A percentile compares a stretch with the other conserved stretches of the same genome.
phyloP scores from a whole-genome alignment of 805 yeast genomes.

The Suhomyces kilbournensis region DNA sequence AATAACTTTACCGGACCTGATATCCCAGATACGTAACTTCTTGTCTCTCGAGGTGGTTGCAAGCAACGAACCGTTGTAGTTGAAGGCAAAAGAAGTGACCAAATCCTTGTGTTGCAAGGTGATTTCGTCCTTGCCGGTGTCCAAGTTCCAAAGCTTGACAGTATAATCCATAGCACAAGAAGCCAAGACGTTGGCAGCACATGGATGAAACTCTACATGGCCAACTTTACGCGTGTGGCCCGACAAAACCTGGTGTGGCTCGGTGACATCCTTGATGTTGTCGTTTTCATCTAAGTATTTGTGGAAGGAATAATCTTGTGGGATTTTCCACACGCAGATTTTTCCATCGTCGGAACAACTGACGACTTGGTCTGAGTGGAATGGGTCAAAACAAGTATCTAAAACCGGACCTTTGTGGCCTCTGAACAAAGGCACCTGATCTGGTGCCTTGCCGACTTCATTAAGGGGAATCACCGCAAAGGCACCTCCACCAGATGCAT shows the following conservation, averaged over 20 bases:
- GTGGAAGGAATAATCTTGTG: constrained; percentile 73
- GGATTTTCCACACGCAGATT: constrained; percentile 84
- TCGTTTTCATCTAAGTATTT: constrained; percentile 53
- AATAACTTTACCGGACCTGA: constrained; percentile 67
- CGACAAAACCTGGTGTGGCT: constrained; percentile 63
- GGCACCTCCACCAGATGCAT: constrained; percentile 95
- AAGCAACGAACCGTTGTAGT: constrained; percentile 79
- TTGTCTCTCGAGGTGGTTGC: constrained; percentile 93
- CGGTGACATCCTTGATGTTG: constrained; percentile 57
- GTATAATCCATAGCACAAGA: constrained; percentile 89
- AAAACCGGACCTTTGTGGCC: constrained; percentile 95
- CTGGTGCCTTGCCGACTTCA: constrained; percentile 92
- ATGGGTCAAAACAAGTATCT: constrained; percentile 95
- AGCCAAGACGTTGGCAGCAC: constrained; percentile 81
- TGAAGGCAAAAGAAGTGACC: constrained; percentile 90
- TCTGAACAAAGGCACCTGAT: constrained; percentile 85
- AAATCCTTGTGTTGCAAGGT: constrained; percentile 85
- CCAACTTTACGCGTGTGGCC: constrained; percentile 97
- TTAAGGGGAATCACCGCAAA: constrained; percentile 86
- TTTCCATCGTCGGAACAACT: constrained; percentile 39
- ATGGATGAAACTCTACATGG: constrained; percentile 84
- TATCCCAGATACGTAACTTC: constrained; percentile 87
- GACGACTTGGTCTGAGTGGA: constrained; percentile 56
- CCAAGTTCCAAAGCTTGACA: constrained; percentile 87
- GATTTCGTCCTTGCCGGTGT: constrained; percentile 63